Conservation (phyloP, 768 basidiomycete genomes). For the Suillus fuscotomentosus region DNA sequence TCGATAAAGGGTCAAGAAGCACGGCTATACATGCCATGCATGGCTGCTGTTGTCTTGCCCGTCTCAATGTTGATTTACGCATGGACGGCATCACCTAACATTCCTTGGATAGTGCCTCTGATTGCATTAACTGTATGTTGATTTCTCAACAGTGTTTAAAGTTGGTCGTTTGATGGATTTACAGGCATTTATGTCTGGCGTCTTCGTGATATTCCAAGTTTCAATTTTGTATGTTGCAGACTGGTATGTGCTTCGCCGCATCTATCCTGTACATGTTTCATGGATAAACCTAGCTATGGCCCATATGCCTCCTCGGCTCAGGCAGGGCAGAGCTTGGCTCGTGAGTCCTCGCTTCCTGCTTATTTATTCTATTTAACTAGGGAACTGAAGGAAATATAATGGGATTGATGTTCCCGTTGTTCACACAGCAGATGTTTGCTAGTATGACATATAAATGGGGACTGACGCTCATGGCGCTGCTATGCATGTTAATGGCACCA, state of each 20-base stretch:
- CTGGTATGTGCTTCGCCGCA: slow-evolving; percentile 32
- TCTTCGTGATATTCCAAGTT: slow-evolving; percentile 43
- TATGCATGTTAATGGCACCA: slow-evolving; percentile 43
- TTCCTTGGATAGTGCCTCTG: slow-evolving; percentile 57
- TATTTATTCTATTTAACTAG: neutral
- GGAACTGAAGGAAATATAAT: slow-evolving; percentile 34
- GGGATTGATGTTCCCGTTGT: slow-evolving; percentile 48
- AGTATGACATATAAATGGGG: slow-evolving; percentile 49
- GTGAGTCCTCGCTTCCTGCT: slow-evolving; percentile 24
- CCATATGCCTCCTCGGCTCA: slow-evolving; percentile 53
- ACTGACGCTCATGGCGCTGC: slow-evolving; percentile 38
- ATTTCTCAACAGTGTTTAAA: neutral
- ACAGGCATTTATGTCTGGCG: slow-evolving; percentile 39
- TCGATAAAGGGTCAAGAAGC: slow-evolving; percentile 47
- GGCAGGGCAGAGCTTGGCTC: slow-evolving; percentile 49
- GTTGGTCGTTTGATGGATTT: too few species aligned
- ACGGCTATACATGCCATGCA: slow-evolving; percentile 53
- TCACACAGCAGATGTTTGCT: slow-evolving; percentile 46
- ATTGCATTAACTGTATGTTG: slow-evolving; percentile 21
- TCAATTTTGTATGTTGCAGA: slow-evolving; percentile 51
- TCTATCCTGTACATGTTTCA: neutral
- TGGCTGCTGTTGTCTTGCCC: slow-evolving; percentile 53
- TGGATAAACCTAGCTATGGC: slow-evolving; percentile 32
- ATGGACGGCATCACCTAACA: slow-evolving; percentile 54
- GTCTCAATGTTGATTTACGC: slow-evolving; percentile 67